phyloP scores from a whole-genome alignment of 768 basidiomycete species.

The Cubamyces sp. region DNA sequence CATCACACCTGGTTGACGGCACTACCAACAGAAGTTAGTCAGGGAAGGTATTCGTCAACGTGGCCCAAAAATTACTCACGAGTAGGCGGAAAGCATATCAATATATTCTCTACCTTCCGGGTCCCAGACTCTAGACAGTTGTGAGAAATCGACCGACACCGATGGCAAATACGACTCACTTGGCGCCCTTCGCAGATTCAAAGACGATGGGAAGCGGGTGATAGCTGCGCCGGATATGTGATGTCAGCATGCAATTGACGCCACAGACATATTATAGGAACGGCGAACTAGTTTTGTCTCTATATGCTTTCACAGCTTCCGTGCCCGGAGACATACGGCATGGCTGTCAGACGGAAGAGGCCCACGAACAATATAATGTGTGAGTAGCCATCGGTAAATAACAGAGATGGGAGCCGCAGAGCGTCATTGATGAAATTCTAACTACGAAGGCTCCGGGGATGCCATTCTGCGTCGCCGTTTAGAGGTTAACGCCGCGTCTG shows the following conservation, averaged over 20 bases:
- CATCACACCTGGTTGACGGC: constrained; percentile 81
- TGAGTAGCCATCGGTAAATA: constrained; percentile 7
- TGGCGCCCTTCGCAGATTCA: constrained; percentile 86
- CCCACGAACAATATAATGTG: neutral
- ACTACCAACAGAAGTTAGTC: constrained; percentile 40
- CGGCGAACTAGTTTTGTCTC: constrained; percentile 18
- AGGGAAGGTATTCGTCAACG: neutral
- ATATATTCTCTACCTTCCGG: constrained; percentile 95
- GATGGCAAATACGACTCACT: constrained; percentile 61
- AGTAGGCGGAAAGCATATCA: constrained; percentile 98
- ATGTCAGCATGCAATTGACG: constrained; percentile 11
- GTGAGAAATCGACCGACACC: constrained; percentile 24
- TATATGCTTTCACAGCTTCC: constrained; percentile 14
- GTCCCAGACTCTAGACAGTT: constrained; percentile 77
- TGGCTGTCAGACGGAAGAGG: constrained; percentile 8
- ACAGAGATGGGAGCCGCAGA: constrained; percentile 3
- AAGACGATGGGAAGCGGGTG: constrained; percentile 96
- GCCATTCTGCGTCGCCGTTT: constrained; percentile 5
- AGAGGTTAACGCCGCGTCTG: neutral
- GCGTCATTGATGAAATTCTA: constrained; percentile 8
- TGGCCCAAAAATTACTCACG: constrained; percentile 54
- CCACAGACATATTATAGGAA: constrained; percentile 2
- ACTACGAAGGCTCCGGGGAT: constrained; percentile 2
- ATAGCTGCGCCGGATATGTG: constrained; percentile 60
- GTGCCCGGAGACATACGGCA: constrained; percentile 12